Evolutionary conservation across 140 eudicot species (phyloP).

Genomic region (Anethum foeniculum): DNA sequence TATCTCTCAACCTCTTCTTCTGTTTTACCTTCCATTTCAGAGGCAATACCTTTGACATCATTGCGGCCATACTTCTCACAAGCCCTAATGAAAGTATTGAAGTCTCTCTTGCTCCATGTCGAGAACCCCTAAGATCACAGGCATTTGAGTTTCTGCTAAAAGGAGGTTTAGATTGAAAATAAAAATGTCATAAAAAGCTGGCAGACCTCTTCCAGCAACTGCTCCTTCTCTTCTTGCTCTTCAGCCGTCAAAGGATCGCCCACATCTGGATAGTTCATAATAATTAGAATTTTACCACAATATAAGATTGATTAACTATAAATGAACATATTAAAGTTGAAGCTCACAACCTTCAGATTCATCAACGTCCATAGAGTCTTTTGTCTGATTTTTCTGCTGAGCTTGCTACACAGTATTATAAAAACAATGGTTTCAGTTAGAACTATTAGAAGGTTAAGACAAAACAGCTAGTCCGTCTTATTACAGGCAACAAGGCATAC

Average conservation of each 20-base stretch:
- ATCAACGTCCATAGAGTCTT: slow-evolving; percentile 88
- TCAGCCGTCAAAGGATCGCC: slow-evolving; percentile 98
- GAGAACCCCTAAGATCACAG: slow-evolving; percentile 59
- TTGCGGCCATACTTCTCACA: slow-evolving; percentile 90
- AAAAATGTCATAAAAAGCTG: not conserved
- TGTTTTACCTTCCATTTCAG: slow-evolving; percentile 92
- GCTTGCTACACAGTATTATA: slow-evolving; percentile 40
- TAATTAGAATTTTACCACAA: slow-evolving; percentile 8
- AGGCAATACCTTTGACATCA: slow-evolving; percentile 66
- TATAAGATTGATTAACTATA: not conserved
- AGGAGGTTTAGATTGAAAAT: not conserved
- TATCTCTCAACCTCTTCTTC: slow-evolving; percentile 91
- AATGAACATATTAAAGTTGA: not conserved
- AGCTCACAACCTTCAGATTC: slow-evolving; percentile 73
- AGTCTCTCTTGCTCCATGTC: slow-evolving; percentile 88
- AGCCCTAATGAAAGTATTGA: slow-evolving; percentile 82
- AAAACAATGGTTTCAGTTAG: not conserved
- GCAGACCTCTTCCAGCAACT: slow-evolving; percentile 70
- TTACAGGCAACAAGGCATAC: slow-evolving; percentile 11
- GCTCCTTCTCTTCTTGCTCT: slow-evolving; percentile 95
- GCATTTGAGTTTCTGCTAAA: not conserved
- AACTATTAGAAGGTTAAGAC: not conserved
- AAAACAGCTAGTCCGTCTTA: not conserved
- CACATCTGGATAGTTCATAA: slow-evolving; percentile 32
- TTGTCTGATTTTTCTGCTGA: slow-evolving; percentile 75